phyloP scores from a whole-genome alignment of 441 rosid genomes.

The Populus hybrid region DNA sequence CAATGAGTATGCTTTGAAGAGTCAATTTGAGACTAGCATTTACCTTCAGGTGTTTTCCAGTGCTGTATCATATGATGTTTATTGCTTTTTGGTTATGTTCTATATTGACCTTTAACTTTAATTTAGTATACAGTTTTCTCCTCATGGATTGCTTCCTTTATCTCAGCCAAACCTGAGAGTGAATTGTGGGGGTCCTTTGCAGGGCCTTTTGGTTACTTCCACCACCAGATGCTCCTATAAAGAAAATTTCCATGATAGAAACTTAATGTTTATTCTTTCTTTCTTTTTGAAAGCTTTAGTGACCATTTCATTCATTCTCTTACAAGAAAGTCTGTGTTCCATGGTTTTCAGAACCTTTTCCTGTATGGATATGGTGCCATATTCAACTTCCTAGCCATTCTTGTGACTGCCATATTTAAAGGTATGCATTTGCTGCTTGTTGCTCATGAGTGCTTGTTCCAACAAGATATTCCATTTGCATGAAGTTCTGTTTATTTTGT shows the following conservation, averaged over 20 bases:
- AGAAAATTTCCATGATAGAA: background rate
- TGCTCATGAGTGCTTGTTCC: background rate
- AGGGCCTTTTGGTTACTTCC: background rate
- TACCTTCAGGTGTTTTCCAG: conserved; percentile 77
- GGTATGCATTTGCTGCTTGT: conserved; percentile 40
- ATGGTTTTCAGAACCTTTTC: conserved; percentile 73
- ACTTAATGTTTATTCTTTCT: background rate
- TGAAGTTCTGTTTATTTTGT: background rate
- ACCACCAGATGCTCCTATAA: background rate
- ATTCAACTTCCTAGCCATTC: conserved; percentile 88
- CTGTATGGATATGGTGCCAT: conserved; percentile 97
- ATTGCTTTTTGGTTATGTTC: background rate
- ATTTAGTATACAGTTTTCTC: background rate
- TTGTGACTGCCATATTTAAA: conserved; percentile 65
- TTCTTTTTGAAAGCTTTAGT: conserved; percentile 11
- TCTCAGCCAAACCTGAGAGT: background rate
- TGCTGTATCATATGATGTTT: background rate
- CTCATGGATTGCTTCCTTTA: conserved; percentile 2
- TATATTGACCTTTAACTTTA: background rate
- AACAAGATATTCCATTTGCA: background rate
- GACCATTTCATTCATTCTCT: background rate
- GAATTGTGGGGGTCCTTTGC: background rate
- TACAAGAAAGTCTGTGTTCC: background rate
- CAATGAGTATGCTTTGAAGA: conserved; percentile 95
- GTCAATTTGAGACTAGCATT: conserved; percentile 96